Evolutionary conservation across 1,284 basidiomycete genomes (phyloP).

Genomic region (Pseudozyma hubeiensis): DNA sequence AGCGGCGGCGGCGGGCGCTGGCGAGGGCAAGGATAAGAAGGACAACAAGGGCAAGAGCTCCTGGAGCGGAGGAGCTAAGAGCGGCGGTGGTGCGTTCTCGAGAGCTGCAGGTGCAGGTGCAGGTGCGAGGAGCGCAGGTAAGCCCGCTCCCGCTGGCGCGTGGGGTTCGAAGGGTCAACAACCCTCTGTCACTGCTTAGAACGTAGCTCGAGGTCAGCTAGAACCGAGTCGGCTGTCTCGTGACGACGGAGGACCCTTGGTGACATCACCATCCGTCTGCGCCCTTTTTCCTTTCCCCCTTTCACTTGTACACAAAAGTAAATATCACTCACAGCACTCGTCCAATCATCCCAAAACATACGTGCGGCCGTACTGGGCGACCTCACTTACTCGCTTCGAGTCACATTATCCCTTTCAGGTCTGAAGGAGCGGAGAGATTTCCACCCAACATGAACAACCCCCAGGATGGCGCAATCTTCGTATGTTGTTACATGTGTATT

Average conservation of each 20-base stretch:
- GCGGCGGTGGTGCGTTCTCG: not conserved
- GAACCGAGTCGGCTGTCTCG: not conserved
- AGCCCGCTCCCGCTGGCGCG: slow-evolving; percentile 6
- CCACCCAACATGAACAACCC: too few species aligned
- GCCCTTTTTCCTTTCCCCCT: not conserved
- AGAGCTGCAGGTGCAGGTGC: not conserved
- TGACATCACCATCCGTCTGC: not conserved
- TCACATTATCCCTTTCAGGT: too few species aligned
- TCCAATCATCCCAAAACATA: too few species aligned
- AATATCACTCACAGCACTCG: not conserved
- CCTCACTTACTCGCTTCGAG: too few species aligned
- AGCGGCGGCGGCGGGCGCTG: slow-evolving; percentile 2
- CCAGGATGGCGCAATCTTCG: too few species aligned
- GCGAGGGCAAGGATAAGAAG: slow-evolving; percentile 8
- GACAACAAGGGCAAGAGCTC: slow-evolving; percentile 12
- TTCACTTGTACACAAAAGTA: slow-evolving; percentile 1
- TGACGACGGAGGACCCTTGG: not conserved
- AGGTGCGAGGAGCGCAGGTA: too few species aligned
- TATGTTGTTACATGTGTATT: too few species aligned
- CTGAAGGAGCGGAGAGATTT: too few species aligned
- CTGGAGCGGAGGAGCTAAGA: slow-evolving; percentile 13
- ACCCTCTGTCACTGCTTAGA: not conserved
- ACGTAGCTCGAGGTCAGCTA: too few species aligned
- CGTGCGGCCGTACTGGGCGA: too few species aligned
- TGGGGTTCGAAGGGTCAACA: slow-evolving; percentile 14